These are phyloP conservation scores for Volvox africanus DNA, from an alignment of 139 green algal genomes.

Conservation along the genomic window DNA sequence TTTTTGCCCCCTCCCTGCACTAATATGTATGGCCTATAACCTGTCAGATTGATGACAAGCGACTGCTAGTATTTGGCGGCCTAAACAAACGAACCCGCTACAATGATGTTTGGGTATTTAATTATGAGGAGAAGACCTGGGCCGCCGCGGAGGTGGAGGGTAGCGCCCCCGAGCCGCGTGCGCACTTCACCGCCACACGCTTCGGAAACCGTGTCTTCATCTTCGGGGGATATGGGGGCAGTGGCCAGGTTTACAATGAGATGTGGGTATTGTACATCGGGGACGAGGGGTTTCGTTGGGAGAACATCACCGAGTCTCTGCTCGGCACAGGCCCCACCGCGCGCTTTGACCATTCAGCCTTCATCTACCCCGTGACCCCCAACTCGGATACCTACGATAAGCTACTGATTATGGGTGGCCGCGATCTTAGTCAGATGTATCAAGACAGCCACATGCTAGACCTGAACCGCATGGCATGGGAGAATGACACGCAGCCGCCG, in stretches of 20 bases:
- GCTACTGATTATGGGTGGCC: conserved; percentile 85
- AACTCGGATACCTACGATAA: conserved; percentile 81
- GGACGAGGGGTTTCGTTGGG: conserved; percentile 63
- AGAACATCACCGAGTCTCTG: conserved; percentile 66
- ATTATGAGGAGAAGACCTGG: conserved; percentile 75
- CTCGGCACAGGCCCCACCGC: conserved; percentile 62
- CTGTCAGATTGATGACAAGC: conserved; percentile 73
- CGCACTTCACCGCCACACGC: conserved; percentile 84
- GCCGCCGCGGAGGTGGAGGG: conserved; percentile 48
- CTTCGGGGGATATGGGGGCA: conserved; percentile 87
- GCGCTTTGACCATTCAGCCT: conserved; percentile 83
- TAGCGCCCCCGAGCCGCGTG: conserved; percentile 67
- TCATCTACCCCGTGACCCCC: conserved; percentile 72
- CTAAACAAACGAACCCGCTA: conserved; percentile 81
- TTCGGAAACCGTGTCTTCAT: conserved; percentile 77
- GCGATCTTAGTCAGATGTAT: conserved; percentile 81
- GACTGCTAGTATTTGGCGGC: conserved; percentile 85
- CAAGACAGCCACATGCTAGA: conserved; percentile 85
- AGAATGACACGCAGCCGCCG: conserved; percentile 63
- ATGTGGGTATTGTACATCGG: conserved; percentile 80
- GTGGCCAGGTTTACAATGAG: conserved; percentile 81
- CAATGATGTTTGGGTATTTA: conserved; percentile 86
- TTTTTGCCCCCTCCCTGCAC: no score
- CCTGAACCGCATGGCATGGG: conserved; percentile 79
- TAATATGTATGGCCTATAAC: no score